Base-by-base conservation (phyloP, 331 rosid genomes). In the Spiraea crenata region DNA sequence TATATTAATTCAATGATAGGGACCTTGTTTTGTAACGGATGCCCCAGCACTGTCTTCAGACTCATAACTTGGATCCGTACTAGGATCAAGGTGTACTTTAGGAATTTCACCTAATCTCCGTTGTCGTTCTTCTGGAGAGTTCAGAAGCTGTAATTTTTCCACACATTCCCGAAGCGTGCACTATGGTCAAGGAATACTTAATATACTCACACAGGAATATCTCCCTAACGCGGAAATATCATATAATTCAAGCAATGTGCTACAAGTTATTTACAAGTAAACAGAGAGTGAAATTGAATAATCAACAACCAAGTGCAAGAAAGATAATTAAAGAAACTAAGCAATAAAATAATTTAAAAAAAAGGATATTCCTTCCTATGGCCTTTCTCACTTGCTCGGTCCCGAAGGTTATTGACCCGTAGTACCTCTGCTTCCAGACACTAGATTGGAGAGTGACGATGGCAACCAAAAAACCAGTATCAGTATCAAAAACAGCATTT, bases 321-420 rank as follows among this genome's bases (percentile, higher is more conserved):
- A 74, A 51, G 12, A 47, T 25, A 57, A 50, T 37, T 41, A 58
- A 3, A 71, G 31, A 48, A 76, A 63, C 38, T 35, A 68, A 40
- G 13, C 70, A 72, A n/a, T 41, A 11, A 9, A 76, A 55, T 25
- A 41, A 72, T 38, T 60, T 2, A 65, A 65, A 74, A 73, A 68
- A 82, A 93, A 91, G 99, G 99, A 93, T 93, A 93, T 93, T 93
- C 97, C 78, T 91, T 92, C 74, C 77, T 71, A 63, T 71, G 86
- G 74, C 97, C 97, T 83, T 89, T 91, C 79, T 89, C 96, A 81
- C 88, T 91, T 74, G 99, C 96, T 75, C 90, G 86, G 76, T 84
- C 89, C 45, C 89, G 96, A 42, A 93, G 97, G 78, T 89, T 86
- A 71, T 70, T 87, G 69, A 87, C 84, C 70, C 76, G 85, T 79